A percentile compares a stretch with the other conserved stretches of the same genome.
Evolutionary conservation across 106 monocot genomes (phyloP).

Genomic region (Apostasia shenzhenica): DNA sequence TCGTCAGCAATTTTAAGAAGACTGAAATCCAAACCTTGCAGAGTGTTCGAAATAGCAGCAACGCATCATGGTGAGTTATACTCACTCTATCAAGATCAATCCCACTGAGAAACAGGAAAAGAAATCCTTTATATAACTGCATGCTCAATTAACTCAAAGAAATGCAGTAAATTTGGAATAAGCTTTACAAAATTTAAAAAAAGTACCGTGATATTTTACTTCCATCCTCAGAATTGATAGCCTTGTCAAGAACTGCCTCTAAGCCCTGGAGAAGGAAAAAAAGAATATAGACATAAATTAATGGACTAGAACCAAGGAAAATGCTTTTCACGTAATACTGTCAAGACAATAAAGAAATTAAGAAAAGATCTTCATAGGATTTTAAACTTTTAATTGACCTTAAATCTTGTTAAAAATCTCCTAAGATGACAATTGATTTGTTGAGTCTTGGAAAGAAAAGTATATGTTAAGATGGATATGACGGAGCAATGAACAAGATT

Average conservation of each 20-base stretch:
- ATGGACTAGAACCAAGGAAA: not conserved
- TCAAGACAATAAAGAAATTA: not conserved
- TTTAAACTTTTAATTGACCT: too few species aligned
- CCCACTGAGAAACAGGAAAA: conserved; percentile 40
- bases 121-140: not conserved
- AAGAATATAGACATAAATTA: not conserved
- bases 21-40: conserved; percentile 69
- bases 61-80: conserved; percentile 79
- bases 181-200: conserved; percentile 5
- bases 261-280: conserved; percentile 45
- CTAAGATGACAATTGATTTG: too few species aligned
- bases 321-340: not conserved
- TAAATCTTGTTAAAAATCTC: too few species aligned
- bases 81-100: conserved; percentile 93
- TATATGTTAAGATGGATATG: too few species aligned
- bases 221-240: conserved; percentile 75
- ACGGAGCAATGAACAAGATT: too few species aligned
- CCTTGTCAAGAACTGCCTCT: conserved; percentile 97
- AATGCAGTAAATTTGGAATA: not conserved
- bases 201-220: conserved; percentile 67
- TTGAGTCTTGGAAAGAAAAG: too few species aligned
- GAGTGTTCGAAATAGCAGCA: conserved; percentile 88
- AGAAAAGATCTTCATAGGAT: too few species aligned
- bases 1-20: not conserved
- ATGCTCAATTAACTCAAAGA: not conserved